These are phyloP conservation scores for Aquilaria yunnanensis DNA, from an alignment of 345 rosid species.

Conservation along the genomic window DNA sequence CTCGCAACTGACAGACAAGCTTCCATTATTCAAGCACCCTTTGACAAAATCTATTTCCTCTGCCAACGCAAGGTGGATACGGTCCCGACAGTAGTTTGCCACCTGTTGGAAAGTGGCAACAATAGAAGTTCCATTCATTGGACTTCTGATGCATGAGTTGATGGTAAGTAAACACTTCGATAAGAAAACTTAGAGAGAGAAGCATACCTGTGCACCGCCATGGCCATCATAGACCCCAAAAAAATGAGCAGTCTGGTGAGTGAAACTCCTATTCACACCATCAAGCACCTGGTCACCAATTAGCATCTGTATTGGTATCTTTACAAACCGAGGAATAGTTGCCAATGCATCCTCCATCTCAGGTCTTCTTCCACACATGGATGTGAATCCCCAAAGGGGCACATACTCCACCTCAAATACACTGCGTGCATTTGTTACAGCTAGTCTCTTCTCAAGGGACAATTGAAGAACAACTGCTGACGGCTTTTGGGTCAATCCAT, in stretches of 20 bases:
- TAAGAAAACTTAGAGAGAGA: not conserved
- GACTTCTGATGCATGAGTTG: not conserved
- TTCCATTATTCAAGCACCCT: constrained; percentile 33
- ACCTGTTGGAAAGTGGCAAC: constrained; percentile 40
- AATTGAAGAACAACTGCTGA: constrained; percentile 35
- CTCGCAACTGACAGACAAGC: constrained; percentile 48
- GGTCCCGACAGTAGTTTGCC: constrained; percentile 78
- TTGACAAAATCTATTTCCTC: constrained; percentile 59
- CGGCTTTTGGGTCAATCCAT: constrained; percentile 28
- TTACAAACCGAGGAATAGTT: constrained; percentile 50
- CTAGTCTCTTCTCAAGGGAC: constrained; percentile 31
- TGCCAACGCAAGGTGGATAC: constrained; percentile 57
- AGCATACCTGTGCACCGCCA: constrained; percentile 80
- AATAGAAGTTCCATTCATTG: constrained; percentile 8
- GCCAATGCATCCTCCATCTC: constrained; percentile 97
- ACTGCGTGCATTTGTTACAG: constrained; percentile 41
- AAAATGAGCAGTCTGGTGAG: constrained; percentile 72
- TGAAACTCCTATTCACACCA: constrained; percentile 41
- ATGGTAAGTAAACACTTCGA: constrained; percentile 1
- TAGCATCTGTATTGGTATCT: constrained; percentile 76
- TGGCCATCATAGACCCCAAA: constrained; percentile 98
- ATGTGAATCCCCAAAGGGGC: constrained; percentile 88
- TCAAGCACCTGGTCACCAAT: constrained; percentile 47
- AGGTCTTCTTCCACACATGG: constrained; percentile 83
- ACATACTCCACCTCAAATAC: constrained; percentile 82